Conservation (phyloP, 768 basidiomycete genomes). For the Russula olivacea region DNA sequence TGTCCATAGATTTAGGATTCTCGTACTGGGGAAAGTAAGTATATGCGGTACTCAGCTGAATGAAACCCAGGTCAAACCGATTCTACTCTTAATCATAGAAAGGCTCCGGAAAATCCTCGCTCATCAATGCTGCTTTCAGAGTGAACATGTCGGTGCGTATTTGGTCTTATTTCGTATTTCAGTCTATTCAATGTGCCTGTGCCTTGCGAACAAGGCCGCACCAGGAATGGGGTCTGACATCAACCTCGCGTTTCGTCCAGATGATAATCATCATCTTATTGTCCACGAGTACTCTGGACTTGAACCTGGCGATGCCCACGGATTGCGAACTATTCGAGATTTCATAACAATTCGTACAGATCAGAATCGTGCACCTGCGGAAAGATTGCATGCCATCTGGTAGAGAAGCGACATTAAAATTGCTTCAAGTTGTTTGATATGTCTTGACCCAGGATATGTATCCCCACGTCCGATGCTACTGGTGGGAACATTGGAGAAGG, state of each 20-base stretch:
- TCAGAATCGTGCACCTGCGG: background rate
- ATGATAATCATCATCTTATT: background rate
- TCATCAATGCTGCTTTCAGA: background rate
- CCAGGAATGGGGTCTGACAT: background rate
- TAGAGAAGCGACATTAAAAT: background rate
- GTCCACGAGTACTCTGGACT: background rate
- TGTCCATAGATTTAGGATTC: constrained; percentile 1
- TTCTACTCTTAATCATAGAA: background rate
- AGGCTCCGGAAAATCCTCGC: background rate
- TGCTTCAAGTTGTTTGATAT: background rate
- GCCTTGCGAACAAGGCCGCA: background rate
- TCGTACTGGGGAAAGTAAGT: background rate
- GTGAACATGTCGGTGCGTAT: background rate
- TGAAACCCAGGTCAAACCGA: background rate
- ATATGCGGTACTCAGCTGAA: background rate
- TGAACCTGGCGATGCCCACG: background rate
- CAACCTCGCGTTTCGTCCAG: background rate
- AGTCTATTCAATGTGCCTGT: background rate
- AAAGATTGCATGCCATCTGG: constrained; percentile 4
- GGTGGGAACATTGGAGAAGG: background rate
- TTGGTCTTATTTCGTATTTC: background rate
- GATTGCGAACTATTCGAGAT: background rate
- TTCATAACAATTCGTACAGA: background rate
- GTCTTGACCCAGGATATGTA: background rate
- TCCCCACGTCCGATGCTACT: background rate